These are phyloP conservation scores for Mortierella sp. DNA, from an alignment of 371 early-diverging fungal species.

Conservation along the genomic window DNA sequence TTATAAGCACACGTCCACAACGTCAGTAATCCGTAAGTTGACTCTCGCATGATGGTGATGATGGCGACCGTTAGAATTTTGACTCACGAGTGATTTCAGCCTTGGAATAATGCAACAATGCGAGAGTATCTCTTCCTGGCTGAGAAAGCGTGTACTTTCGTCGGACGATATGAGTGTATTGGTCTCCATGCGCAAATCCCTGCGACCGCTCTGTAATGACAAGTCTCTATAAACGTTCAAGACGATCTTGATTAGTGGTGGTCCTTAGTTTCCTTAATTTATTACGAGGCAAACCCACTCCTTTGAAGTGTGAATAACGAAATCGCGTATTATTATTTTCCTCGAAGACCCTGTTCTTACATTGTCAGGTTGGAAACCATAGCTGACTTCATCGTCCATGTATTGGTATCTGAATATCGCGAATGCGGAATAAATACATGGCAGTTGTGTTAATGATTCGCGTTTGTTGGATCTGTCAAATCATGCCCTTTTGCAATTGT, in stretches of 20 bases:
- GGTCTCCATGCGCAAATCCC: conserved; percentile 48
- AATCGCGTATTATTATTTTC: too few species aligned
- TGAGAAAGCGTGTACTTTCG: conserved; percentile 41
- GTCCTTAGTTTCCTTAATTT: neutral
- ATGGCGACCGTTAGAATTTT: neutral
- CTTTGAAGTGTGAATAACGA: neutral
- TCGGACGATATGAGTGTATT: conserved; percentile 49
- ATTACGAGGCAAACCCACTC: too few species aligned
- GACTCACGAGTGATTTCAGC: conserved; percentile 36
- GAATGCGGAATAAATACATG: too few species aligned
- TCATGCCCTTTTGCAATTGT: too few species aligned
- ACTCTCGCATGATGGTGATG: too few species aligned
- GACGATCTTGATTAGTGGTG: neutral
- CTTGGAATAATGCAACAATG: conserved; percentile 38
- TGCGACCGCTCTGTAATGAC: conserved; percentile 47
- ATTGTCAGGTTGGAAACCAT: conserved; percentile 27
- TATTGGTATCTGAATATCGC: conserved; percentile 32
- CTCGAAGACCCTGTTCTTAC: conserved; percentile 11
- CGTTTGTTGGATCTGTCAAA: neutral
- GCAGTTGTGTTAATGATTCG: neutral
- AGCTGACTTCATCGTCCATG: conserved; percentile 50
- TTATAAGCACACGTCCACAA: neutral
- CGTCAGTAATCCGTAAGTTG: neutral
- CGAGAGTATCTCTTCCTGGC: conserved; percentile 44
- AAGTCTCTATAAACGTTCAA: conserved; percentile 23